Percentiles rank a stretch among this genome's conserved stretches.
phyloP scores from a whole-genome alignment of 257 asterid species.

The Solanum lycopersicoides region DNA sequence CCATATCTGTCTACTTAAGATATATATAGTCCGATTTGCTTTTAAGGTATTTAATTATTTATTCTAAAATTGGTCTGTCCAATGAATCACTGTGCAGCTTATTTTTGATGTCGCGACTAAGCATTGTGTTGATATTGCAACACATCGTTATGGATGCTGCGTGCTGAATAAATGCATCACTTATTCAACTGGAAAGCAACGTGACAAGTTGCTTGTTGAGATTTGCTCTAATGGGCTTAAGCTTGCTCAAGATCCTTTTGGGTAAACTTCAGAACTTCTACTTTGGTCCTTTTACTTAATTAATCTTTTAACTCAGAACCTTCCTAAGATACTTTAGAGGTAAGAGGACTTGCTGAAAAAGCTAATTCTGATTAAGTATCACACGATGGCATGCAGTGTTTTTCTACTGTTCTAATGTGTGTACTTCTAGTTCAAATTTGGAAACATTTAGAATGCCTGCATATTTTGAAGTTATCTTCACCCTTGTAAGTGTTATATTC shows the following conservation, averaged over 20 bases:
- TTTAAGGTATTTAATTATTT: not conserved
- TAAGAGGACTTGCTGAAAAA: not conserved
- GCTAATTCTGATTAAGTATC: not conserved
- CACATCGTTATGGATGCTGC: slow-evolving; percentile 41
- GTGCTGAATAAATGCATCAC: slow-evolving; percentile 27
- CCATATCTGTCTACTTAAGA: not conserved
- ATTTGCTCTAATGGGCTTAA: slow-evolving; percentile 52
- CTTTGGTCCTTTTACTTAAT: not conserved
- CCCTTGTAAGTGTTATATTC: not conserved
- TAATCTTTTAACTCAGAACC: not conserved
- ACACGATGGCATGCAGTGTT: not conserved
- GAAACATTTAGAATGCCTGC: not conserved
- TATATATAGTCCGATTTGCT: not conserved
- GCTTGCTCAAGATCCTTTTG: slow-evolving; percentile 88
- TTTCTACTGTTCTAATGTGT: not conserved
- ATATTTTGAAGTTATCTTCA: not conserved
- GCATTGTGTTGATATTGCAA: slow-evolving; percentile 27
- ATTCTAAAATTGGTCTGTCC: not conserved
- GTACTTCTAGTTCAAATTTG: not conserved
- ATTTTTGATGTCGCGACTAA: slow-evolving; percentile 28
- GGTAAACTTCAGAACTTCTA: slow-evolving; percentile 29
- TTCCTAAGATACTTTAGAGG: not conserved
- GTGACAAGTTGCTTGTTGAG: slow-evolving; percentile 52
- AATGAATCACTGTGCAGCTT: slow-evolving; percentile 10
- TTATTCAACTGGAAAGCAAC: slow-evolving; percentile 47